phyloP scores from a whole-genome alignment of 139 green algal genomes.

The Picochlorum sp. region DNA sequence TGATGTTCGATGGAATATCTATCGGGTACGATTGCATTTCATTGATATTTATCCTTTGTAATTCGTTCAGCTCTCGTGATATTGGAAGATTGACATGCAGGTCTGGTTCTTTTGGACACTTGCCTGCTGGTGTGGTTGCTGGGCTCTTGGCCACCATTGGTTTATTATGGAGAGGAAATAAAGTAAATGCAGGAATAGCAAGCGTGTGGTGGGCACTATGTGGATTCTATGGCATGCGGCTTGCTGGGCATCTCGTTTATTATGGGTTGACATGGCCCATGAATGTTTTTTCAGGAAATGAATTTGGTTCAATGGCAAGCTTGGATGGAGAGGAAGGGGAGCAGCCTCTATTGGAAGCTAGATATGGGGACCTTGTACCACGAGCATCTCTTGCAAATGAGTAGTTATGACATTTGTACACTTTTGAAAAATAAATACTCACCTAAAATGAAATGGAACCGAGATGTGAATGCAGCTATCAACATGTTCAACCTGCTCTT shows the following conservation, averaged over 20 bases:
- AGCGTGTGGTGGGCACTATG: constrained; percentile 24
- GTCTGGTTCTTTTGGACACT: constrained; percentile 21
- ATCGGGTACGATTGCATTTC: no score
- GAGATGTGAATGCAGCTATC: background rate
- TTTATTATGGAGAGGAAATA: constrained; percentile 3
- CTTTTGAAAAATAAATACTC: no score
- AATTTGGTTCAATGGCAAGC: background rate
- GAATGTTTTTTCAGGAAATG: constrained; percentile 10
- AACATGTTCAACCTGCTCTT: background rate
- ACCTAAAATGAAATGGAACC: background rate
- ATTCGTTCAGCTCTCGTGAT: no score
- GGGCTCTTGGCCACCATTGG: constrained; percentile 14
- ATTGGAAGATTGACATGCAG: no score
- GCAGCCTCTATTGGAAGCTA: no score
- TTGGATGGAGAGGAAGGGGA: no score
- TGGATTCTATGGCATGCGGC: constrained; percentile 22
- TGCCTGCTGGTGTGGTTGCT: constrained; percentile 21
- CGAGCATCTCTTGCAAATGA: no score
- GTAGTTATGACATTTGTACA: no score
- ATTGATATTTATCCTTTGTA: no score
- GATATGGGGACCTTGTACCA: no score
- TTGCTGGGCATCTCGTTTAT: constrained; percentile 13
- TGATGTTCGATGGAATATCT: constrained; percentile 45
- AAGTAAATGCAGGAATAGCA: background rate
- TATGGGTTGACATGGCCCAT: background rate